Base-by-base conservation (phyloP, 108 stramenopile species). In the Cylindrotheca fusiformis region DNA sequence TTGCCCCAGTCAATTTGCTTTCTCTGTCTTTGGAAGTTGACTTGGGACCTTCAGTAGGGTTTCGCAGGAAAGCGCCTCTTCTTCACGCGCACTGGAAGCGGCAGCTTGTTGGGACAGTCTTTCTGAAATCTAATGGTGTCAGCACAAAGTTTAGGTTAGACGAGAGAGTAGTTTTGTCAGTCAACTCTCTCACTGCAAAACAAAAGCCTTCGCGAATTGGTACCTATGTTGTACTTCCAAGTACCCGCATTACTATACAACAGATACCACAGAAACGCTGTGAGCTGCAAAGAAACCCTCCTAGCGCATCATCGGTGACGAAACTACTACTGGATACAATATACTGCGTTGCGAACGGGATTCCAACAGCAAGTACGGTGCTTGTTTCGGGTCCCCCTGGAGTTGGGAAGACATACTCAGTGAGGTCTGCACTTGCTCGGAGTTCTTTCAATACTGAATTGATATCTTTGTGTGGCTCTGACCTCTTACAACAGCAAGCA, bases 381-480 rank as follows among this genome's bases (percentile, higher is more conserved):
- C 51, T 87, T 17, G 49, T 87, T 14, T 64, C 67, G 41, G 86
- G 86, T 2, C 81, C 80, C 25, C 68, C 82, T 1, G 84, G 84
- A 8, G 76, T 77, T 0, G 84, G 84, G 12, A 85, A 87, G 55
- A 87, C 86, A 21, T 78, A 68, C 60, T 46, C 78, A 10, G 83
- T 81, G 0, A 63, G 60, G 47, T 49, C 53, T 45, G 55, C 31
- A 18, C 31, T 49, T 25, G 48, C 48, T 2, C 2, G 48, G 12
- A 50, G 31, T 28, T 26, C 69, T 6, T 56, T 54, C 19, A 65
- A 68, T 2, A 58, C 79, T 10, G 25, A 65, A 10, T 12, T 65
- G 33, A 50, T 57, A 6, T 72, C 71, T 4, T n/a, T 72, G 3
- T 36, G 71, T 23, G 71, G 71, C 18, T 72, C 71, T 6, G 71